These are phyloP conservation scores for Trametes meyenii DNA, from an alignment of 768 basidiomycete genomes.

Conservation along the genomic window DNA sequence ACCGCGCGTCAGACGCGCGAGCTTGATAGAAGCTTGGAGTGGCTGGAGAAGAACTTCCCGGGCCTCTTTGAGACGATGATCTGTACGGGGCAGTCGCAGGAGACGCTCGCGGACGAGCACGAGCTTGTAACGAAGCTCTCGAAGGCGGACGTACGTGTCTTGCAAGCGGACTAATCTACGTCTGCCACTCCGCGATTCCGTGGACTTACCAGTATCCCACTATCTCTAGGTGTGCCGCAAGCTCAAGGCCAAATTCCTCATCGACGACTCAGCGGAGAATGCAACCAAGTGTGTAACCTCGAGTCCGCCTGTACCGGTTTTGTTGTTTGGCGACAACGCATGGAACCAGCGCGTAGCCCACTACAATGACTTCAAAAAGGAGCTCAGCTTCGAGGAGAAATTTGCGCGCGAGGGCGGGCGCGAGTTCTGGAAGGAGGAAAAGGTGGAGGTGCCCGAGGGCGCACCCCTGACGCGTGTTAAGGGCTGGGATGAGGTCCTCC, in stretches of 20 bases:
- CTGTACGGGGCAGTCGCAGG: slow-evolving; percentile 75
- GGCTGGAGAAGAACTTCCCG: slow-evolving; percentile 68
- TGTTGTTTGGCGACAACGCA: slow-evolving; percentile 76
- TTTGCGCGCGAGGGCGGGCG: slow-evolving; percentile 49
- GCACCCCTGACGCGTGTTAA: slow-evolving; percentile 55
- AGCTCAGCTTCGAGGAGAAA: slow-evolving; percentile 56
- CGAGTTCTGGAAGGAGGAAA: slow-evolving; percentile 60
- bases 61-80: slow-evolving; percentile 63
- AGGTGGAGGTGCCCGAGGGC: slow-evolving; percentile 51
- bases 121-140: slow-evolving; percentile 58
- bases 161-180: neutral
- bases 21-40: slow-evolving; percentile 62
- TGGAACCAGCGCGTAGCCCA: slow-evolving; percentile 70
- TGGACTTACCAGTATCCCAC: neutral
- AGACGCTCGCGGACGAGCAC: slow-evolving; percentile 46
- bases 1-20: slow-evolving; percentile 67
- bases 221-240: slow-evolving; percentile 58
- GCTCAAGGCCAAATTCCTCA: slow-evolving; percentile 63
- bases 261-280: slow-evolving; percentile 85
- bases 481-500: slow-evolving; percentile 64
- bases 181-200: neutral
- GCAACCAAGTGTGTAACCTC: slow-evolving; percentile 59
- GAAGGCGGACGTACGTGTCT: slow-evolving; percentile 64
- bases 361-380: slow-evolving; percentile 47
- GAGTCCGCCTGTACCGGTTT: slow-evolving; percentile 53